Percentiles rank a stretch among this genome's conserved stretches.
Evolutionary conservation across 345 rosid species (phyloP).

Genomic region (Hevea brasiliensis): DNA sequence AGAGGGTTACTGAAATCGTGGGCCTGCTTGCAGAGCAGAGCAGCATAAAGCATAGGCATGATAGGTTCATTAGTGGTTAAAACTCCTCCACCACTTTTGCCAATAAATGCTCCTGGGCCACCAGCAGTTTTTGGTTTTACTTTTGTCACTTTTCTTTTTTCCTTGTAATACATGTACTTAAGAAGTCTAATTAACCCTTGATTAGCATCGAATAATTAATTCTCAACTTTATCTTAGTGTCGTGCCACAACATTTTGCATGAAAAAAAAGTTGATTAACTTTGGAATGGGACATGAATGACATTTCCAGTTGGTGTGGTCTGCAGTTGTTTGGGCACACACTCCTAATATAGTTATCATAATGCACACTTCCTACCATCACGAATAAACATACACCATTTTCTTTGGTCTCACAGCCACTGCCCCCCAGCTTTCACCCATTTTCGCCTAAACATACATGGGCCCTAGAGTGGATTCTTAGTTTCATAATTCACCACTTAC

Average conservation of each 20-base stretch:
- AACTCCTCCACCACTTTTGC: slow-evolving; percentile 34
- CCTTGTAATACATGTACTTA: background rate
- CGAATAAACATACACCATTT: background rate
- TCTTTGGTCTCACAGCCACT: background rate
- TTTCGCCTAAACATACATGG: background rate
- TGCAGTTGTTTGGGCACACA: slow-evolving; percentile 16
- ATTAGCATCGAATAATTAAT: background rate
- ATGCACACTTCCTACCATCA: slow-evolving; percentile 9
- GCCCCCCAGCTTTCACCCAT: slow-evolving; percentile 12
- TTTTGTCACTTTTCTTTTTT: background rate
- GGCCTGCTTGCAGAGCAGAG: no score
- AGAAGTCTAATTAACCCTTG: background rate
- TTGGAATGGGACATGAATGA: background rate
- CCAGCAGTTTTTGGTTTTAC: background rate
- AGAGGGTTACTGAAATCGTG: background rate
- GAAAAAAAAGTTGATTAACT: background rate
- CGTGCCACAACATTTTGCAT: background rate
- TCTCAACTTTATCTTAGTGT: slow-evolving; percentile 1
- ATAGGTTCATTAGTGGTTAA: slow-evolving; percentile 46
- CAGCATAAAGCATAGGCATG: slow-evolving; percentile 20
- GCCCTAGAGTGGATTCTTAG: no score
- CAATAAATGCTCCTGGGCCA: slow-evolving; percentile 29
- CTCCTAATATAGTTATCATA: slow-evolving; percentile 14
- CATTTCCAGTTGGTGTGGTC: slow-evolving; percentile 6
- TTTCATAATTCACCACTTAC: no score